Evolutionary conservation across 331 rosid genomes (phyloP), one percentile per base, ranked within the genome.

Genomic region (Quercus lobata): DNA sequence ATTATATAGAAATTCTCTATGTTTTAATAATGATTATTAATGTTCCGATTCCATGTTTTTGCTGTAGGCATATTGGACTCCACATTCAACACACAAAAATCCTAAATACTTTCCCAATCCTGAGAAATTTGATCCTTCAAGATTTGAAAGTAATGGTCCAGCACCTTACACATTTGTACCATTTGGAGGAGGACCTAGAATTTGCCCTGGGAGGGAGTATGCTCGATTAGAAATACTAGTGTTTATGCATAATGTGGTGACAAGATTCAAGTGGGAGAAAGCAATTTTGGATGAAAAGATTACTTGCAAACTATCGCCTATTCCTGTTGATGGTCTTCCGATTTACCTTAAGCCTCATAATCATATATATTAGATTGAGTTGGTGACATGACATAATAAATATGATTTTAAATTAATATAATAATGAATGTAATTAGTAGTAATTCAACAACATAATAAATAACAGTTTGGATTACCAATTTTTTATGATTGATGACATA

Each of bases 71-170:
- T 79, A 80, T 78, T 88, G 94, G 91, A 85, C 90, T 11, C 54
- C 88, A 29, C 72, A 58, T 69, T 81, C 85, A 41, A 76, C 89
- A 81, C 82, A 86, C 56, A 88, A 78, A 86, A 69, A 83, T 73
- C 84, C 84, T 0, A 80, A 58, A 68, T 80, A 75, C 80, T 89
- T 89, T 78, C 17, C 71, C 0, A 75, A 85, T 1, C 85, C 91
- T 18, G 88, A 83, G 72, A 83, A 54, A 6, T 89, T 89, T 82
- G 89, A 89, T 71, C 93, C 91, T 0, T 79, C 93, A 30, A 87
- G 92, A 57, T 86, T 88, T 74, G 79, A 76, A 79, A 78, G 74
- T 25, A 82, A 66, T 29, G 81, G 52, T 18, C 74, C 74, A 22
- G 83, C 71, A 17, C 81, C 92, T 3, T 79, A 79, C 72, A 79